Evolutionary conservation across 805 yeast genomes (phyloP).

Genomic region (Candida methanosorbosa): DNA sequence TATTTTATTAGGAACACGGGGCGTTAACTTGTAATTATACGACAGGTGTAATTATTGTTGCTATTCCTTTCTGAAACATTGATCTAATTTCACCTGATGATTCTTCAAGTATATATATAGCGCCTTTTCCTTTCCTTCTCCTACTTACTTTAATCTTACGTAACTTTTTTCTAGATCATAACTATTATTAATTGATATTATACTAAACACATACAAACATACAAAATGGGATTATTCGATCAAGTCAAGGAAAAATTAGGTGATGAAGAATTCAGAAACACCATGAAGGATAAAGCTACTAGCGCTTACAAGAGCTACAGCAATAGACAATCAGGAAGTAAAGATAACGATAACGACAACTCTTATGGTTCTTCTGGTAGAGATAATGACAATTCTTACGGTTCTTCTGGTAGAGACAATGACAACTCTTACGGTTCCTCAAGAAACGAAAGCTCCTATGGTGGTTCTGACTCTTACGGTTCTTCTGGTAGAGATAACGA

Average conservation of each 20-base stretch:
- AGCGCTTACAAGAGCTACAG: slow-evolving; percentile 20
- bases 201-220: slow-evolving; percentile 1
- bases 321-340: slow-evolving; percentile 4
- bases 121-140: too few species aligned
- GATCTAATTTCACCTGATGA: too few species aligned
- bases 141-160: too few species aligned
- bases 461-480: slow-evolving; percentile 16
- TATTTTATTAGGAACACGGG: too few species aligned
- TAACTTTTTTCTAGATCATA: not conserved
- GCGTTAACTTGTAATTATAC: too few species aligned
- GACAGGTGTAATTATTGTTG: too few species aligned
- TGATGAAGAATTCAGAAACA: slow-evolving; percentile 14
- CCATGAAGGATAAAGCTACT: slow-evolving; percentile 15
- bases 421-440: slow-evolving; percentile 19
- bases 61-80: too few species aligned
- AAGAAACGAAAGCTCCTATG: slow-evolving; percentile 19
- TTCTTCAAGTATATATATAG: too few species aligned
- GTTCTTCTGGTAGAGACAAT: slow-evolving; percentile 10
- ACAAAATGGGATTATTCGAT: slow-evolving; percentile 35
- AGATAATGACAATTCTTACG: slow-evolving; percentile 19
- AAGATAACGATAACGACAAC: slow-evolving; percentile 10
- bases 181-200: not conserved
- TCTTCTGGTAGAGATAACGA: slow-evolving; percentile 14
- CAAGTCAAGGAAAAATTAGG: slow-evolving; percentile 28
- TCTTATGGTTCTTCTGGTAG: slow-evolving; percentile 16